Evolutionary conservation across 2,329 filamentous ascomycete species (phyloP), one percentile per base, ranked within the genome.

Genomic region (Alternaria viburni): DNA sequence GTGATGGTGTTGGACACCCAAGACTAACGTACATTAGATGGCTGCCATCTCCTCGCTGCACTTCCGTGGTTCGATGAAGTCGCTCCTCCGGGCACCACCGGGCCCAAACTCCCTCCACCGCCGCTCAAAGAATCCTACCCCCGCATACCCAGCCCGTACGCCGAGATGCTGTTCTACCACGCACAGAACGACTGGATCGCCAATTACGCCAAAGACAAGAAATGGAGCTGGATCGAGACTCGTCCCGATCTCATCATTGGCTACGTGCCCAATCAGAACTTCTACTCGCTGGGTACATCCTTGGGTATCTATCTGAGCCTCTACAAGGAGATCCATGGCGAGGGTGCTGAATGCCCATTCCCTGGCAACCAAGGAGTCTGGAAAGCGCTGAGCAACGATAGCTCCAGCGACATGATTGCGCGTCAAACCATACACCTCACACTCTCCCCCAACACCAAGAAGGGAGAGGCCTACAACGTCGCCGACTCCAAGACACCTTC

Each of bases 181-280:
- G 72, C 78, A 12, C 80, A 82, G 70, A 69, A 80, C 23, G 80
- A 82, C 68, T 80, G 76, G 64, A 62, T 83, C 21, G 50, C 70
- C 23, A 61, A 68, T n/a, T 80, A 75, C 46, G 69, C 79, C 2
- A 70, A 69, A 30, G 72, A 73, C 51, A 82, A 80, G 64, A 36
- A 59, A 3, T 82, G 81, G 81, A 79, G 69, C 19, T 83, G 79
- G 74, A 72, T 73, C 32, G 80, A 83, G 44, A 81, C 79, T 2
- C 69, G 79, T 2, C 80, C 80, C 0, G 81, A 82, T 56, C 77
- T 81, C 32, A 80, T 83, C 60, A 73, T 83, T 43, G 81, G 81
- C 12, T 81, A 81, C 57, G 77, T 82, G 4, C 80, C 80, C 5
- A 80, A 80, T 58, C 72, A 74, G 32, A 82, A 81, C 56, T 78